phyloP scores from a whole-genome alignment of 2,329 filamentous ascomycete genomes.

The Sporothrix protearum region DNA sequence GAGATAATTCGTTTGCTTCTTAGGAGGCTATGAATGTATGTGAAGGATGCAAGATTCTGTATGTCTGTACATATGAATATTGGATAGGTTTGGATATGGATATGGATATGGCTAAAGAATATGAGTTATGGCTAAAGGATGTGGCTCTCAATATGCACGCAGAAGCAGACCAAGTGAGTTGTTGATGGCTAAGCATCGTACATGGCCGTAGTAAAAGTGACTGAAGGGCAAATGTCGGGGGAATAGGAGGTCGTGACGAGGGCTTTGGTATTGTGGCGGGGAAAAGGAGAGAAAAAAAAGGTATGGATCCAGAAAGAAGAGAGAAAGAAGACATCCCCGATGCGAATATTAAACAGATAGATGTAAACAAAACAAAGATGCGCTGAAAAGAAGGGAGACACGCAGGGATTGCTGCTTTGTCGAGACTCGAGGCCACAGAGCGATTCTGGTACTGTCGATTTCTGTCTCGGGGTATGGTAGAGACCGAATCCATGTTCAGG shows the following conservation, averaged over 20 bases:
- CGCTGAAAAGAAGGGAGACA: neutral
- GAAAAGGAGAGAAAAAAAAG: neutral
- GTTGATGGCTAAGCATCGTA: neutral
- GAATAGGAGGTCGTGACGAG: neutral
- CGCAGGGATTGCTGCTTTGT: neutral
- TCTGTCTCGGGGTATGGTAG: neutral
- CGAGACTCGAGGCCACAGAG: neutral
- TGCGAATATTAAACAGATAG: slow-evolving; percentile 6
- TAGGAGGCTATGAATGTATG: neutral
- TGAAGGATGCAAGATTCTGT: neutral
- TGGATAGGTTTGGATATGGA: neutral
- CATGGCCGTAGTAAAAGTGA: neutral
- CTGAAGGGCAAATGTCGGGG: neutral
- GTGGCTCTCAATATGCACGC: neutral
- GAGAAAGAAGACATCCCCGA: slow-evolving; percentile 5
- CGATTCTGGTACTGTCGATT: neutral
- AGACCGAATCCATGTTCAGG: neutral
- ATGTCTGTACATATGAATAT: neutral
- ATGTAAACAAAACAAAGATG: neutral
- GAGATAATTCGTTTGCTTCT: neutral
- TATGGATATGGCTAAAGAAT: neutral
- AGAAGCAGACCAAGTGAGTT: neutral
- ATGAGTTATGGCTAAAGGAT: neutral
- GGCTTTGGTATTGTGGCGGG: slow-evolving; percentile 6
- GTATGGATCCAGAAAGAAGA: neutral